Conservation (phyloP, 495 filamentous ascomycete species). For the Geopyxis carbonaria region DNA sequence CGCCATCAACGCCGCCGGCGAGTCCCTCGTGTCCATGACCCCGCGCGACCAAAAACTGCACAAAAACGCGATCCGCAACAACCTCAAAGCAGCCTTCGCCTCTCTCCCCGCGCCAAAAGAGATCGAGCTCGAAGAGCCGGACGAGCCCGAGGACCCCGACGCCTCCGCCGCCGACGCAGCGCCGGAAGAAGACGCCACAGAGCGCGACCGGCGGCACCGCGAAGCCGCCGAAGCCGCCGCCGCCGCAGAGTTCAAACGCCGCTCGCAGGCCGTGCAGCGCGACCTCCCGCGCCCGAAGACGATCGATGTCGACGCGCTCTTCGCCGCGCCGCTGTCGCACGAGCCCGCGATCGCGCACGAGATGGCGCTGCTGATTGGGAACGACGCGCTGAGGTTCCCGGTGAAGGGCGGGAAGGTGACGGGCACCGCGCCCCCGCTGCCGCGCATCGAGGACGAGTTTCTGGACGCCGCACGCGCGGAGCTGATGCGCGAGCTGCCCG, state of each 20-base stretch:
- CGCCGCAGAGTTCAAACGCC: conserved; percentile 58
- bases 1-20: conserved; percentile 52
- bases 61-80: conserved; percentile 52
- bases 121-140: conserved; percentile 74
- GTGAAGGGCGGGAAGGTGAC: conserved; percentile 46
- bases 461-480: conserved; percentile 59
- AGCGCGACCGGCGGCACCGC: conserved; percentile 54
- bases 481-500: conserved; percentile 53
- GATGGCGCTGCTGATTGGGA: conserved; percentile 56
- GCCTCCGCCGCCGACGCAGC: conserved; percentile 31
- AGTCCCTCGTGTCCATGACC: conserved; percentile 53
- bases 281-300: conserved; percentile 59
- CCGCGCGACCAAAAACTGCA: conserved; percentile 59
- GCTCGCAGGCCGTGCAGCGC: conserved; percentile 78
- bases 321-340: conserved; percentile 36
- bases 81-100: conserved; percentile 56
- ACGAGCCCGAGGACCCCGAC: conserved; percentile 51
- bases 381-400: conserved; percentile 63
- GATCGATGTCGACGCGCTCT: conserved; percentile 51
- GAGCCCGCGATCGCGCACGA: conserved; percentile 48
- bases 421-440: conserved; percentile 41
- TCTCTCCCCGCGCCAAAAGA: conserved; percentile 81
- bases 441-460: conserved; percentile 50
- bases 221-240: conserved; percentile 54
- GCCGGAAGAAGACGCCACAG: conserved; percentile 65